Evolutionary conservation across 805 yeast genomes (phyloP), one percentile per base, ranked within the genome.

Genomic region (Wickerhamiella bombiphila): DNA sequence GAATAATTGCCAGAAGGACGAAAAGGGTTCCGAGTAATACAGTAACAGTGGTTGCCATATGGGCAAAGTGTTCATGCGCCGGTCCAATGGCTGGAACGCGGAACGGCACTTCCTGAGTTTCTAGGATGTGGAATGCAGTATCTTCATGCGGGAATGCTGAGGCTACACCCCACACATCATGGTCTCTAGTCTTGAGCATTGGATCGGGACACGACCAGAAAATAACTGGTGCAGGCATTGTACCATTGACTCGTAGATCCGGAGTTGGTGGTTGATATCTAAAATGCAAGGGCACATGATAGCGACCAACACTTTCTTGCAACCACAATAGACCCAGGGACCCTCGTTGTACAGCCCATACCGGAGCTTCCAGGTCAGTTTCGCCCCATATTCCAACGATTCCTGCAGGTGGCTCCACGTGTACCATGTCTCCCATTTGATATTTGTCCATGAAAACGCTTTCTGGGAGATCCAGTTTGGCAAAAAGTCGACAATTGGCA

Each of bases 301-400:
- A 46, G 3, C 49, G 46, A 16, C 35, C 40, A 11, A 46, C 45
- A 11, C 66, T 41, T 33, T 55, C 37, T 18, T 19, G 22, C 5
- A 50, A 45, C 9, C 30, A 21, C 22, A 70, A 56, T 16, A 72
- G 48, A 16, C 63, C 62, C 32, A 63, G 59, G 3, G 72, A 64
- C 1, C 76, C 76, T 64, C 66, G 67, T 2, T 47, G 41, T 5
- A 60, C 58, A 21, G 56, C 55, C 64, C 72, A 74, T 24, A 57
- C 65, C 3, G 80, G 80, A 24, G 64, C 61, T 45, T 73, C 80
- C 18, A 73, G 54, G 47, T 74, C 75, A n/a, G 63, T 57, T 37
- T 69, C 72, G 3, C 78, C 78, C 66, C 68, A 68, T 1, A 65
- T 51, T 2, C 58, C 59, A 1, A 66, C 25, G 13, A 70, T 56